Evolutionary conservation across 169 alveolate genomes (phyloP).

Genomic region (Plasmodium sp.): DNA sequence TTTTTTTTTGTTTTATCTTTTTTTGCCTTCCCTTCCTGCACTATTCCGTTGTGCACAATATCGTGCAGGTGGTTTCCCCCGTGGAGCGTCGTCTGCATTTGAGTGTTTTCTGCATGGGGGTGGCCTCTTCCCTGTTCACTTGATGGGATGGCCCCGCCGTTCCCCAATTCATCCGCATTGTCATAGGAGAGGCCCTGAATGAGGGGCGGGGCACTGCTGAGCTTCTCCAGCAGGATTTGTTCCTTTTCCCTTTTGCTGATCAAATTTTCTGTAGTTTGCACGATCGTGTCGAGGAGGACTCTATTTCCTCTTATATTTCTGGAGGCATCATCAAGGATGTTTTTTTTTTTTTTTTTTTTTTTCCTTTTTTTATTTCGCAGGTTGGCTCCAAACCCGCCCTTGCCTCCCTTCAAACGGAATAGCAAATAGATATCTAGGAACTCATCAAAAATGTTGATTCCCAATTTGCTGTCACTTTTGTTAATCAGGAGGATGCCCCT

Average conservation of each 20-base stretch:
- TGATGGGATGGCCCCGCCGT: not conserved
- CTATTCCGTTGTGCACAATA: slow-evolving; percentile 25
- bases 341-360: slow-evolving; percentile 64
- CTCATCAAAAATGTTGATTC: slow-evolving; percentile 55
- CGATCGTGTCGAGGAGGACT: slow-evolving; percentile 30
- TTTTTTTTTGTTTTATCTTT: slow-evolving; percentile 6
- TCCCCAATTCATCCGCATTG: not conserved
- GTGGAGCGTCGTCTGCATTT: not conserved
- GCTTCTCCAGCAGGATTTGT: slow-evolving; percentile 27
- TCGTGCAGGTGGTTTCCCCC: not conserved
- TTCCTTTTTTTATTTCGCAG: slow-evolving; percentile 61
- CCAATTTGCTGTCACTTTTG: slow-evolving; percentile 15
- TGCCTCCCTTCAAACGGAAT: slow-evolving; percentile 55
- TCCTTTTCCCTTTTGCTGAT: slow-evolving; percentile 41
- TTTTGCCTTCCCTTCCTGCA: slow-evolving; percentile 17
- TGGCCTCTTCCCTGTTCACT: not conserved
- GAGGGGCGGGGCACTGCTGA: slow-evolving; percentile 2
- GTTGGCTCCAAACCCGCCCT: slow-evolving; percentile 74
- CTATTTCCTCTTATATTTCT: slow-evolving; percentile 44
- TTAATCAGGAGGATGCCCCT: slow-evolving; percentile 7
- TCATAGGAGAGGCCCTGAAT: slow-evolving; percentile 15
- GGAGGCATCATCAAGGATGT: slow-evolving; percentile 16
- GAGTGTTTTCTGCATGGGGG: not conserved
- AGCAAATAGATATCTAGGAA: slow-evolving; percentile 41
- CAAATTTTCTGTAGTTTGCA: slow-evolving; percentile 43